phyloP scores from a whole-genome alignment of 179 eudicot genomes.

The Spinacia oleracea region DNA sequence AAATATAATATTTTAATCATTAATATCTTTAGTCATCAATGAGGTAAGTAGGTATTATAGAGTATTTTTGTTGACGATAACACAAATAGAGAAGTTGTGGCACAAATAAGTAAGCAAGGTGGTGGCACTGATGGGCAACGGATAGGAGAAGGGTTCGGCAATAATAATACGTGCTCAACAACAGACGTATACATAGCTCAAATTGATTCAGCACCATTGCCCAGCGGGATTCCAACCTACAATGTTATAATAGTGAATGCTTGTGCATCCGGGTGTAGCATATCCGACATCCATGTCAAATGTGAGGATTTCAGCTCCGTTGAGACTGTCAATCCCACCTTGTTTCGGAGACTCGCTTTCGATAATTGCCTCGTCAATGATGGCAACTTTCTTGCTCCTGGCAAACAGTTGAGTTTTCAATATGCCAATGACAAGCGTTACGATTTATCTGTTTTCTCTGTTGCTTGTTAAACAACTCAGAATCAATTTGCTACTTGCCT shows the following conservation, averaged over 20 bases:
- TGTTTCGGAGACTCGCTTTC: constrained; percentile 56
- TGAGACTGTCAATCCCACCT: constrained; percentile 50
- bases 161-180: background rate
- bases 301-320: constrained; percentile 91
- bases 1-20: too few species aligned
- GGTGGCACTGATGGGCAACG: too few species aligned
- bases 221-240: constrained; percentile 70
- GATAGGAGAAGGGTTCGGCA: too few species aligned
- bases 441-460: constrained; percentile 57
- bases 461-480: too few species aligned
- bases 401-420: constrained; percentile 49
- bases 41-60: too few species aligned
- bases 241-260: constrained; percentile 57
- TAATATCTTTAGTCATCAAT: too few species aligned
- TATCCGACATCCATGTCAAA: constrained; percentile 59
- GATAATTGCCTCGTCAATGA: constrained; percentile 76
- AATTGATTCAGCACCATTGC: constrained; percentile 42
- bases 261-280: constrained; percentile 58
- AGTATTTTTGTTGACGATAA: too few species aligned
- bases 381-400: constrained; percentile 51
- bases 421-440: constrained; percentile 57
- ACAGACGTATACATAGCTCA: background rate
- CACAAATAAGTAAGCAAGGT: too few species aligned
- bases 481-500: too few species aligned
- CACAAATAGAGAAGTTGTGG: too few species aligned